Conservation (phyloP, 2,329 filamentous ascomycete species). For the Biscogniauxia marginata region DNA sequence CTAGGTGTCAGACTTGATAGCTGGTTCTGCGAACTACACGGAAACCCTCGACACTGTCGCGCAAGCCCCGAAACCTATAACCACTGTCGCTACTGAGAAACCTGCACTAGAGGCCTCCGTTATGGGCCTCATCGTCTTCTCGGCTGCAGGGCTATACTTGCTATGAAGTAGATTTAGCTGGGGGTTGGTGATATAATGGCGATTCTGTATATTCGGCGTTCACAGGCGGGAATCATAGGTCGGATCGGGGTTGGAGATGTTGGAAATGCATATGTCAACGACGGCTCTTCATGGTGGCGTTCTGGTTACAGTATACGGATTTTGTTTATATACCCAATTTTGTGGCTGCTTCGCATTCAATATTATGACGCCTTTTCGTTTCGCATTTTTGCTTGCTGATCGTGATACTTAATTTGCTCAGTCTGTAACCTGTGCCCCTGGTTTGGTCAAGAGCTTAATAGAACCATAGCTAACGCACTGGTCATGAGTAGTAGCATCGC, state of each 20-base stretch:
- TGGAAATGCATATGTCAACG: not conserved
- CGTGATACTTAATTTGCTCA: no score
- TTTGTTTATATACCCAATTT: slow-evolving; percentile 22
- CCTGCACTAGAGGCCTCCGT: slow-evolving; percentile 30
- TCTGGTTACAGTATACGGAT: slow-evolving; percentile 12
- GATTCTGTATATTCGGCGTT: not conserved
- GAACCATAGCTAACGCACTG: no score
- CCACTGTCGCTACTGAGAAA: slow-evolving; percentile 24
- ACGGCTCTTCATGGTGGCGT: slow-evolving; percentile 4
- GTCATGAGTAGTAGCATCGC: no score
- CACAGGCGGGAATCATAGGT: not conserved
- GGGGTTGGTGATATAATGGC: not conserved
- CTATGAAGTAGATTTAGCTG: slow-evolving; percentile 18
- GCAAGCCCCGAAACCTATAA: slow-evolving; percentile 15
- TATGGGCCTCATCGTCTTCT: slow-evolving; percentile 33
- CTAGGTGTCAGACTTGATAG: slow-evolving; percentile 11
- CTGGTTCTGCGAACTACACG: slow-evolving; percentile 23
- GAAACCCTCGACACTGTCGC: slow-evolving; percentile 11
- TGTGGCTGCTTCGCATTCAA: slow-evolving; percentile 5
- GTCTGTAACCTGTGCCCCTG: no score
- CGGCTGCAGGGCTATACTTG: slow-evolving; percentile 29
- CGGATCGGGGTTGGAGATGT: not conserved
- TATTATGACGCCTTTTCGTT: not conserved
- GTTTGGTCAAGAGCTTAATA: no score
- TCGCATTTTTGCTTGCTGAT: no score